Base-by-base conservation (phyloP, 139 green algal genomes). In the Picochlorum costavermella region DNA sequence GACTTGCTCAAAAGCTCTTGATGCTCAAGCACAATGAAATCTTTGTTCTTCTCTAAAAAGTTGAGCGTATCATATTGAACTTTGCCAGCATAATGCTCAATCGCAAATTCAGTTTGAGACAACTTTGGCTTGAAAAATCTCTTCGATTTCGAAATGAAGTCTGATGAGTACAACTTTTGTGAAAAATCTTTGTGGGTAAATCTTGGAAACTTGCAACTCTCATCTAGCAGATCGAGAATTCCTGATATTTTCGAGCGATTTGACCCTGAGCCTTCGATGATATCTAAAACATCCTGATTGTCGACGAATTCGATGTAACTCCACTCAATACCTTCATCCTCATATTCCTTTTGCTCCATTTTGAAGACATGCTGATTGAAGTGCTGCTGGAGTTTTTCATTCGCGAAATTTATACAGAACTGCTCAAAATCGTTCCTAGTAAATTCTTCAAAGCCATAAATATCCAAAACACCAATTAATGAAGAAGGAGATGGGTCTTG, bases 341-440 rank as follows among this genome's bases (percentile, higher is more conserved):
- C 88, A 68, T 99, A 99, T 81, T 98, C 94, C 16, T 92, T 87
- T 81, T 99, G 94, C 86, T 99, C 94, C 88, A 92, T 88, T 82
- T 96, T 96, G 81, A 96, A 96, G n/a, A 96, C 89, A 72, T 97
- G 90, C 73, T 92, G 82, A 78, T 99, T 99, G 87, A 99, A 99
- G 75, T 99, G 94, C 81, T 99, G 94, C 85, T 99, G 94, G 70
- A 99, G 85, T 81, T 96, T 96, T 83, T 98, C 92, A 66, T 98
- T 98, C 8, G 92, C 91, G 46, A 97, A 80, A 74, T 98, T 98
- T 82, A 98, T 98, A 84, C 91, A 97, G 61, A 99, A 95, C 84
- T 98, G 90, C 79, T 95, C 90, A 71, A 95, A 94, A 65, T 92
- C 86, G 67, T 97, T 97, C 62, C 78, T 76, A 60, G 83, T 81